Percentiles rank a stretch among this genome's conserved stretches.
phyloP scores from a whole-genome alignment of 441 rosid species.

The Jatropha multifida region DNA sequence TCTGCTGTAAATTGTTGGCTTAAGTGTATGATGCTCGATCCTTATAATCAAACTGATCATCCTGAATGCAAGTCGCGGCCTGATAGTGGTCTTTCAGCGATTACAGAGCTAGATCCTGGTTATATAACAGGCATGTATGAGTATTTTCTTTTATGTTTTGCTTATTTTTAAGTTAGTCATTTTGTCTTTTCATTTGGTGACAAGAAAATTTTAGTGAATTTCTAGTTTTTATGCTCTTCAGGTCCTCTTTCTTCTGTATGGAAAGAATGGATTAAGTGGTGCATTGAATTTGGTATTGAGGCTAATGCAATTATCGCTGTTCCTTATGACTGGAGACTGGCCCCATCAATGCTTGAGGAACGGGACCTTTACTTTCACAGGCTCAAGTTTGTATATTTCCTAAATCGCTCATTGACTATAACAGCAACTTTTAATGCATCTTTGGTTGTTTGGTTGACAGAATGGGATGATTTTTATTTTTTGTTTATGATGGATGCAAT shows the following conservation, averaged over 20 bases:
- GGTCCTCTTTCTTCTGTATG: conserved; percentile 98
- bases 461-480: neutral
- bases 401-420: conserved; percentile 2
- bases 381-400: conserved; percentile 68
- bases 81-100: conserved; percentile 91
- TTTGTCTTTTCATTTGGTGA: neutral
- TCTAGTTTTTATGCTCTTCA: conserved; percentile 27
- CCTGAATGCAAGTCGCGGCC: conserved; percentile 98
- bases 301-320: conserved; percentile 93
- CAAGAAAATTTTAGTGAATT: neutral
- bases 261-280: conserved; percentile 99
- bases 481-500: neutral
- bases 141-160: neutral
- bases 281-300: conserved; percentile 94
- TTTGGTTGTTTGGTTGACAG: neutral
- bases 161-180: neutral
- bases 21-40: conserved; percentile 88
- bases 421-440: neutral
- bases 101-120: conserved; percentile 98
- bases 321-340: conserved; percentile 97
- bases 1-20: conserved; percentile 99
- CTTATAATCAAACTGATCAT: conserved; percentile 95
- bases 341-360: conserved; percentile 96
- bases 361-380: conserved; percentile 96
- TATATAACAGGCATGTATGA: conserved; percentile 68